Conservation (phyloP, 2,329 filamentous ascomycete genomes). For the Polytolypa hystricis region DNA sequence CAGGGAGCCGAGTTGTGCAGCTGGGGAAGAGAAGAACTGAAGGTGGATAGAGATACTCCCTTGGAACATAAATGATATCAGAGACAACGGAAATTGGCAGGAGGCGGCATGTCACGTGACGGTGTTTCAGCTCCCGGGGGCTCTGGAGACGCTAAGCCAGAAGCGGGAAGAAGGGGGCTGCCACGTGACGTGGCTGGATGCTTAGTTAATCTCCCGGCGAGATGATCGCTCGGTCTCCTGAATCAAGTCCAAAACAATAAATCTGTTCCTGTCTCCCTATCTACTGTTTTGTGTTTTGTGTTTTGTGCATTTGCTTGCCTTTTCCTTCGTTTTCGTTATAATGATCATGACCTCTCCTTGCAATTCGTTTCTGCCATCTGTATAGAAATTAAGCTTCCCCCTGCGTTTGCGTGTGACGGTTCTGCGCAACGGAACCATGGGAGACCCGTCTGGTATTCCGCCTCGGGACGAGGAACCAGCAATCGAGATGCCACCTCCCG, state of each 20-base stretch:
- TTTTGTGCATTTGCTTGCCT: too few species aligned
- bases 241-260: too few species aligned
- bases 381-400: too few species aligned
- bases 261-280: too few species aligned
- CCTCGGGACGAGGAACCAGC: not conserved
- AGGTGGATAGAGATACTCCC: not conserved
- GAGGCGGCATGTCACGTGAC: not conserved
- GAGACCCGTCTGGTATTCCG: not conserved
- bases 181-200: slow-evolving; percentile 3
- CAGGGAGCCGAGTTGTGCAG: slow-evolving; percentile 2
- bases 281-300: too few species aligned
- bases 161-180: not conserved
- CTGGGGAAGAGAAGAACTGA: slow-evolving; percentile 3
- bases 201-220: too few species aligned
- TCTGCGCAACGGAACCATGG: too few species aligned
- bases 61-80: not conserved
- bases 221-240: too few species aligned
- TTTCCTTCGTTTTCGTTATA: too few species aligned
- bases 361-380: too few species aligned
- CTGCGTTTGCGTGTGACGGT: too few species aligned
- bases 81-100: not conserved
- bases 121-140: not conserved
- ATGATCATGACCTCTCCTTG: too few species aligned
- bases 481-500: not conserved
- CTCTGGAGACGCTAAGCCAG: slow-evolving; percentile 1